These are phyloP conservation scores for Aspergillus flavus DNA, from an alignment of 2,329 filamentous ascomycete genomes.

Conservation along the genomic window DNA sequence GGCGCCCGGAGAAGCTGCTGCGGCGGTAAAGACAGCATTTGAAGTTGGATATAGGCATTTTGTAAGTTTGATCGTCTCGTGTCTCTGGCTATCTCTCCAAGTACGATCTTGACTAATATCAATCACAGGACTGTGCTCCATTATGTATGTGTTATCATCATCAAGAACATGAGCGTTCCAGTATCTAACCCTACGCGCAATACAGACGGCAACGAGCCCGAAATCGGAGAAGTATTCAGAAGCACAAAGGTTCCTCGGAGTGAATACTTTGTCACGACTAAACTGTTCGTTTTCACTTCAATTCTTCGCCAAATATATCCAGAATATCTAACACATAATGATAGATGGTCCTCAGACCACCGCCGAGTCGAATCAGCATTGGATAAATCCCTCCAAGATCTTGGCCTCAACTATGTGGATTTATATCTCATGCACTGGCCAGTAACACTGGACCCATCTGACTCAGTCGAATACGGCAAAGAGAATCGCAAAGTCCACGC, in stretches of 20 bases:
- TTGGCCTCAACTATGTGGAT: neutral
- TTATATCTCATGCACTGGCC: neutral
- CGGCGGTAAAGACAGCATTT: neutral
- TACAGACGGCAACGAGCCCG: neutral
- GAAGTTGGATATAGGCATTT: neutral
- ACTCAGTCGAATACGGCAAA: neutral
- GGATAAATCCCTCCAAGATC: neutral
- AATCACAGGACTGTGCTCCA: neutral
- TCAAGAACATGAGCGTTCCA: neutral
- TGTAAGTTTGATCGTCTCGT: neutral
- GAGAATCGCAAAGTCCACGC: neutral
- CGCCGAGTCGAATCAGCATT: neutral
- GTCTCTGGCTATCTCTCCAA: rapidly evolving
- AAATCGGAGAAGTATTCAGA: neutral
- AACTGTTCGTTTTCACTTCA: neutral
- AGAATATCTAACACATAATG: neutral
- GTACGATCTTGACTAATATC: too few relatives aligned
- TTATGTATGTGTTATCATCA: neutral
- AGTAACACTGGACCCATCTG: neutral
- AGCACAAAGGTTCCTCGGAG: neutral
- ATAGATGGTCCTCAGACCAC: neutral
- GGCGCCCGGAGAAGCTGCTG: neutral
- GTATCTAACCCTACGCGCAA: neutral
- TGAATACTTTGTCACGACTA: neutral
- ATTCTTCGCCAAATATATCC: rapidly evolving